Evolutionary conservation across 169 alveolate genomes (phyloP).

Genomic region (Theileria annulata): DNA sequence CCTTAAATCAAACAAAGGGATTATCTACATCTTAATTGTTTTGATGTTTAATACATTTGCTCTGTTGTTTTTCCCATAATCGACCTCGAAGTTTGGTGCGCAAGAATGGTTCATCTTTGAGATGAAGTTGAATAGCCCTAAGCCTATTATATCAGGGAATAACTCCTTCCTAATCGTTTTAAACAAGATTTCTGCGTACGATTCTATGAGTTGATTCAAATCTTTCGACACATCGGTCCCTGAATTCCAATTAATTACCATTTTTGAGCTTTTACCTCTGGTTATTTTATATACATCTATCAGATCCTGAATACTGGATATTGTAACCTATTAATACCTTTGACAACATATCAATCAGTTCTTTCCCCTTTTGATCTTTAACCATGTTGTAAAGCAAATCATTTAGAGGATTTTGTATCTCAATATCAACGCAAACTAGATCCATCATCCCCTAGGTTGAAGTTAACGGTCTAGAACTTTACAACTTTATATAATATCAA

Average conservation of each 20-base stretch:
- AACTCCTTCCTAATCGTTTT: slow-evolving; percentile 20
- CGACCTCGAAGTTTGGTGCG: slow-evolving; percentile 54
- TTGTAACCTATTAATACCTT: neutral
- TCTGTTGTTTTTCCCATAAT: slow-evolving; percentile 25
- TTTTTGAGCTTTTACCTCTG: neutral
- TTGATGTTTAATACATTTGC: slow-evolving; percentile 34
- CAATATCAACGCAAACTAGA: slow-evolving; percentile 62
- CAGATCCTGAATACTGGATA: neutral
- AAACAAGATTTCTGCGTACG: slow-evolving; percentile 23
- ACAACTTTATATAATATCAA: neutral
- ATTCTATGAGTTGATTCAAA: slow-evolving; percentile 4
- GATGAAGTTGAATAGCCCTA: slow-evolving; percentile 45
- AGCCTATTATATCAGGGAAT: slow-evolving; percentile 59
- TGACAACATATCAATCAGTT: neutral
- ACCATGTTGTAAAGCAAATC: neutral
- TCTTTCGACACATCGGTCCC: neutral
- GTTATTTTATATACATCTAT: neutral
- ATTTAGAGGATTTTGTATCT: slow-evolving; percentile 53
- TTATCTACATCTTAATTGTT: slow-evolving; percentile 11
- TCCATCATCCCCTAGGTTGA: slow-evolving; percentile 26
- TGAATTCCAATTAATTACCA: neutral
- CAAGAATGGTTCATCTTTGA: slow-evolving; percentile 65
- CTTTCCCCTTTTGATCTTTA: neutral
- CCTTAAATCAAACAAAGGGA: slow-evolving; percentile 25
- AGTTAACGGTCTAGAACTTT: neutral